Percentiles rank a stretch among this genome's conserved stretches.
Conservation (phyloP, 495 filamentous ascomycete genomes). For the Acidiella bohemica region DNA sequence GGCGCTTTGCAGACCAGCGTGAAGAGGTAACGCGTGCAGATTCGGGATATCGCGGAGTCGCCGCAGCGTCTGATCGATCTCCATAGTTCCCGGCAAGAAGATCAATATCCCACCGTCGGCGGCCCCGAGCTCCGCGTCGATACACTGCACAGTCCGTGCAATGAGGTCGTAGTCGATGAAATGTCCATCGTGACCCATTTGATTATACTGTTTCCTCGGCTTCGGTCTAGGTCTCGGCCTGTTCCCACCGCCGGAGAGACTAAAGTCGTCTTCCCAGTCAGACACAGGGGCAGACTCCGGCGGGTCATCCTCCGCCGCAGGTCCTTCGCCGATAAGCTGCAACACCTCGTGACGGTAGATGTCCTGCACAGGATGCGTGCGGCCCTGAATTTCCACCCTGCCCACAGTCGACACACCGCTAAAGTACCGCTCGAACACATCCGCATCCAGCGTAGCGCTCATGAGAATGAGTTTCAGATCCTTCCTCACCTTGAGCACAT, state of each 20-base stretch:
- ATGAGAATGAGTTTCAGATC: constrained; percentile 93
- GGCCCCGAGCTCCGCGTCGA: constrained; percentile 58
- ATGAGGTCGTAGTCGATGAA: constrained; percentile 89
- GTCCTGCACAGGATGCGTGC: constrained; percentile 82
- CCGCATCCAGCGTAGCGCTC: constrained; percentile 91
- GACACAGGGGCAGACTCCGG: constrained; percentile 9
- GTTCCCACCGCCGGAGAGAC: constrained; percentile 6
- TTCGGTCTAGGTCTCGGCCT: constrained; percentile 3
- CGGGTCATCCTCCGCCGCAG: constrained; percentile 21
- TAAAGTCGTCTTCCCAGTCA: neutral
- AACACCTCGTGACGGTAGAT: constrained; percentile 85
- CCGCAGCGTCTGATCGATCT: constrained; percentile 73
- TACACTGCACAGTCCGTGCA: constrained; percentile 58
- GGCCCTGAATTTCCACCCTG: constrained; percentile 69
- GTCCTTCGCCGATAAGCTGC: constrained; percentile 56
- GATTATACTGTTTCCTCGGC: constrained; percentile 1
- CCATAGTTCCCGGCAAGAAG: constrained; percentile 75
- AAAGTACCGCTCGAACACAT: constrained; percentile 78
- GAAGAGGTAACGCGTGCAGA: constrained; percentile 70
- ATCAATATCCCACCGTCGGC: constrained; percentile 79
- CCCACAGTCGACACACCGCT: constrained; percentile 49
- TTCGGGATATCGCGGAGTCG: constrained; percentile 54
- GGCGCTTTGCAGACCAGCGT: constrained; percentile 74
- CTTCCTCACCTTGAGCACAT: constrained; percentile 59
- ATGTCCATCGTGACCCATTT: constrained; percentile 39